Conservation (phyloP, 2,329 filamentous ascomycete genomes). For the Diplodia sapinea region DNA sequence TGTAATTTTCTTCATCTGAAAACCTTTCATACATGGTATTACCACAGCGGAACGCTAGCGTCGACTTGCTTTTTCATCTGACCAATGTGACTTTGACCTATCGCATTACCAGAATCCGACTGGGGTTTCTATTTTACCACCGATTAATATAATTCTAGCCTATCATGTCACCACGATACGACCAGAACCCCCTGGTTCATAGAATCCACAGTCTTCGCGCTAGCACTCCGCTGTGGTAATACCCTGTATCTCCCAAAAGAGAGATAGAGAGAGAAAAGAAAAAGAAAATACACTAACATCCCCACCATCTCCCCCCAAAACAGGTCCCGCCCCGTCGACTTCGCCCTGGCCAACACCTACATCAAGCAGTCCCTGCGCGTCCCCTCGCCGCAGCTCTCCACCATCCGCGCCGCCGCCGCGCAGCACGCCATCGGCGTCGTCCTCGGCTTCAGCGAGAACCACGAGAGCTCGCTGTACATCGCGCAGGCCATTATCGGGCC, state of each 20-base stretch:
- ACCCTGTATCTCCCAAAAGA: not conserved
- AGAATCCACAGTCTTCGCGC: too few species aligned
- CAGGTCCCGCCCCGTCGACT: slow-evolving; percentile 53
- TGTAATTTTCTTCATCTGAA: too few species aligned
- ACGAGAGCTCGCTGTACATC: slow-evolving; percentile 49
- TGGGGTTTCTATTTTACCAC: too few species aligned
- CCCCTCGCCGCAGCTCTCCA: slow-evolving; percentile 52
- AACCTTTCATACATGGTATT: too few species aligned
- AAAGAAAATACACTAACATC: not conserved
- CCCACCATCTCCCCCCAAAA: slow-evolving; percentile 29
- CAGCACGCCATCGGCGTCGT: slow-evolving; percentile 45
- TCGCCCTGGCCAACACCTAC: slow-evolving; percentile 48
- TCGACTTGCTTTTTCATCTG: too few species aligned
- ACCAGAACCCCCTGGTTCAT: too few species aligned
- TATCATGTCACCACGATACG: too few species aligned
- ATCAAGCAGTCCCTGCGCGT: slow-evolving; percentile 52
- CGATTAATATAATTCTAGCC: too few species aligned
- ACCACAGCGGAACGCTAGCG: too few species aligned
- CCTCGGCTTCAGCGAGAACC: slow-evolving; percentile 50
- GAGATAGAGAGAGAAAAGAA: not conserved
- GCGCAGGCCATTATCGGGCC: slow-evolving; percentile 47
- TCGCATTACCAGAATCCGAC: too few species aligned
- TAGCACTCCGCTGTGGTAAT: too few species aligned
- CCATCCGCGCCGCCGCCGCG: slow-evolving; percentile 47
- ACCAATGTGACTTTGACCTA: too few species aligned